phyloP scores from a whole-genome alignment of 768 basidiomycete species.

The Leccinum longicurvipes region DNA sequence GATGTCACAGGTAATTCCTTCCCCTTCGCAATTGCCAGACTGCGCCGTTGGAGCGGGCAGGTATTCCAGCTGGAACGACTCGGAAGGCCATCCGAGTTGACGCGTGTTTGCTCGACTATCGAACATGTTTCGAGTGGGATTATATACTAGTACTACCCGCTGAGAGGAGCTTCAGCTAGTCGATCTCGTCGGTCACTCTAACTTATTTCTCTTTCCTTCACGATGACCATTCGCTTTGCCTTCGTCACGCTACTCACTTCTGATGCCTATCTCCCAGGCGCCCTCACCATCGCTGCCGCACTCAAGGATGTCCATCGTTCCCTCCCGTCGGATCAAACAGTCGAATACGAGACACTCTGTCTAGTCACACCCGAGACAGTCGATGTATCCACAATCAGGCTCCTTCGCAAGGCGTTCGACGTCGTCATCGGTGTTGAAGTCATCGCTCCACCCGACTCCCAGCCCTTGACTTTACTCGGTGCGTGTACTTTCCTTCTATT shows the following conservation, averaged over 20 bases:
- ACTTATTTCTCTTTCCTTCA: conserved; percentile 21
- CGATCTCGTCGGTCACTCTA: no score
- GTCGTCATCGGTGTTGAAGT: conserved; percentile 90
- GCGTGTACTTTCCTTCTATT: conserved; percentile 17
- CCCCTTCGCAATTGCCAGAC: no score
- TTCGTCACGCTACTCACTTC: conserved; percentile 93
- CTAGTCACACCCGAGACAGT: conserved; percentile 93
- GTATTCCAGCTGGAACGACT: no score
- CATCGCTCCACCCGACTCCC: conserved; percentile 65
- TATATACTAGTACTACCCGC: no score
- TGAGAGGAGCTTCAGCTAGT: no score
- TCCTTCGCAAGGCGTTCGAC: conserved; percentile 76
- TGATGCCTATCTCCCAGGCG: conserved; percentile 90
- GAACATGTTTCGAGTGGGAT: background rate
- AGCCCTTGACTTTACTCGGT: conserved; percentile 82
- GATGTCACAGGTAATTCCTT: no score
- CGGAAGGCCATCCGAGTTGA: conserved; percentile 9
- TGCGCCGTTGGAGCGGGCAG: no score
- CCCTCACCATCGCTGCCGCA: conserved; percentile 80
- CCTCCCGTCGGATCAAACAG: conserved; percentile 42
- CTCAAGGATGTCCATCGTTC: conserved; percentile 68
- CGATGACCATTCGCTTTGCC: conserved; percentile 68
- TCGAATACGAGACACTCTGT: conserved; percentile 71
- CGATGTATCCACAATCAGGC: conserved; percentile 75
- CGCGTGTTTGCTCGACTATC: conserved; percentile 9